Conservation (phyloP, 2,329 filamentous ascomycete species). For the Sporothrix humicola region DNA sequence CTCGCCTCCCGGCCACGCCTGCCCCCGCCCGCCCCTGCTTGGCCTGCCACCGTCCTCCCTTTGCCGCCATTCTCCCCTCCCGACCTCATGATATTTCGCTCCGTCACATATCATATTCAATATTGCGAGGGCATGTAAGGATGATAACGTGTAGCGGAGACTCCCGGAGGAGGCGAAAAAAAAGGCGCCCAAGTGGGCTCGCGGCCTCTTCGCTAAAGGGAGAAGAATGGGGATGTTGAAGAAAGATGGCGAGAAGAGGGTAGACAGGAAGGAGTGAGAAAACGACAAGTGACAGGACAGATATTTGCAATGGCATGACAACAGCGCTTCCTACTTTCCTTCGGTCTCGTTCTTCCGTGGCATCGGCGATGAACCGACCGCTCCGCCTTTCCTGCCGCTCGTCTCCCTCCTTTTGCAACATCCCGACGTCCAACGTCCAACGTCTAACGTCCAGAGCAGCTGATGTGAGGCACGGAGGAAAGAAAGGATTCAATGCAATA, state of each 20-base stretch:
- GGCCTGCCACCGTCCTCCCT: neutral
- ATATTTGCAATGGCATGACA: neutral
- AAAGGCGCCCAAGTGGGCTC: neutral
- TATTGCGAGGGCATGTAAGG: neutral
- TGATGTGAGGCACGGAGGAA: no score
- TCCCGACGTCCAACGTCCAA: no score
- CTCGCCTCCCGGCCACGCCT: neutral
- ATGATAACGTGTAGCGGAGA: neutral
- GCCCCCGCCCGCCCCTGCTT: neutral
- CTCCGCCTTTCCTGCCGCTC: neutral
- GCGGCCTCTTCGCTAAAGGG: neutral
- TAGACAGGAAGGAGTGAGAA: neutral
- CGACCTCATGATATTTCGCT: neutral
- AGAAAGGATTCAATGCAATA: neutral
- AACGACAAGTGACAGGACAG: neutral
- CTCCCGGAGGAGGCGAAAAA: neutral
- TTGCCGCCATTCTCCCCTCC: neutral
- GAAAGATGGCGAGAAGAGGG: neutral
- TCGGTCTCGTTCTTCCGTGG: neutral
- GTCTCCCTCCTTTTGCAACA: neutral
- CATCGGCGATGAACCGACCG: neutral
- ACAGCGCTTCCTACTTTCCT: neutral
- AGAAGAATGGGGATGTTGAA: no score
- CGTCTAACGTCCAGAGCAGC: no score
- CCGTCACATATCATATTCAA: neutral